phyloP scores from a whole-genome alignment of 2,329 filamentous ascomycete species.

The Taxawa tesnikishii region DNA sequence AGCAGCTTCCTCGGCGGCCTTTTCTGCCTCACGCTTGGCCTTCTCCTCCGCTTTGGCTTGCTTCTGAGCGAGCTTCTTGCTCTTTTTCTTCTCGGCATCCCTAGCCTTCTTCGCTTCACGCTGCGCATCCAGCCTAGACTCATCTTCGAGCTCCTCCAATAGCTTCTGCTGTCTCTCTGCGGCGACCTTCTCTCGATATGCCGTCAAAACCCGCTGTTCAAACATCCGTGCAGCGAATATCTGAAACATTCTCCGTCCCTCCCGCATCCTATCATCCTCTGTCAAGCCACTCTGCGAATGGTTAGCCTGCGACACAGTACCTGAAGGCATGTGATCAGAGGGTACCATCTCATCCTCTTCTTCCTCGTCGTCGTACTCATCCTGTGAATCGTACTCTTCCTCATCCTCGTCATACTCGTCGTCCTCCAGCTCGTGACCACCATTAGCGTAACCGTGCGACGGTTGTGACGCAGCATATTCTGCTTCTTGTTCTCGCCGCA shows the following conservation, averaged over 20 bases:
- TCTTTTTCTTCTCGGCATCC: conserved; percentile 90
- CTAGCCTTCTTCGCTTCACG: conserved; percentile 87
- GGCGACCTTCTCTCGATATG: conserved; percentile 96
- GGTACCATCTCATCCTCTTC: conserved; percentile 51
- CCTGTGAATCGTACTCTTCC: conserved; percentile 48
- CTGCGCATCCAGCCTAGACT: conserved; percentile 61
- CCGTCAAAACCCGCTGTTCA: conserved; percentile 87
- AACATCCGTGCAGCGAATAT: conserved; percentile 99
- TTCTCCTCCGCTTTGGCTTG: conserved; percentile 84
- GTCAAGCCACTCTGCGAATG: conserved; percentile 74
- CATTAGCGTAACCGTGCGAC: conserved; percentile 37
- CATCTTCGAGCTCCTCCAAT: conserved; percentile 81
- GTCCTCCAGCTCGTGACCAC: conserved; percentile 64
- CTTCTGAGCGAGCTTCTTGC: conserved; percentile 83
- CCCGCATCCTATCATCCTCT: conserved; percentile 97
- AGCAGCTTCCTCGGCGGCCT: conserved; percentile 73
- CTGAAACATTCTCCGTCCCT: conserved; percentile 96
- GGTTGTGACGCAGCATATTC: conserved; percentile 51
- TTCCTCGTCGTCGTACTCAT: conserved; percentile 51
- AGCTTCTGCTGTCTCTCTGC: conserved; percentile 84
- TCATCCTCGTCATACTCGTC: conserved; percentile 73
- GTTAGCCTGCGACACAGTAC: conserved; percentile 5
- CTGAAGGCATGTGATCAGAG: conserved; percentile 8
- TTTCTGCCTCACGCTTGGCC: conserved; percentile 75
- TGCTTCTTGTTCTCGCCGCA: conserved; percentile 91